Conservation (phyloP, 345 rosid species). For the Raphanus sativus region DNA sequence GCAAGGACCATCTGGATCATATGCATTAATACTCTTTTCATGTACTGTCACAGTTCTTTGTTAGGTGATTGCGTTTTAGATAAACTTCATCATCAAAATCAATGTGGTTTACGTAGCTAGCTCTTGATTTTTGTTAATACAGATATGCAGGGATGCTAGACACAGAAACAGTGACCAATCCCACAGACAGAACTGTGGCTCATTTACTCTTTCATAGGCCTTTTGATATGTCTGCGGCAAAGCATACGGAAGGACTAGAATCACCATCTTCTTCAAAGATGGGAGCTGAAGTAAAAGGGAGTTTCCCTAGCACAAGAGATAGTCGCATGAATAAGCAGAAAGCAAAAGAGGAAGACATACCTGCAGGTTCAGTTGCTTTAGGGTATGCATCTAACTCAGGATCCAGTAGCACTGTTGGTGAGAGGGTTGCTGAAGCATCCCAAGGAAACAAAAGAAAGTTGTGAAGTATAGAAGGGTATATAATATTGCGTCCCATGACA, state of each 20-base stretch:
- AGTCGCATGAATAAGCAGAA: constrained; percentile 35
- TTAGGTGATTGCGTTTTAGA: background rate
- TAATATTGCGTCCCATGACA: constrained; percentile 21
- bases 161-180: constrained; percentile 85
- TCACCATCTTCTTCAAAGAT: constrained; percentile 54
- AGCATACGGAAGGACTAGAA: constrained; percentile 54
- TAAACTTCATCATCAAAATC: constrained; percentile 2
- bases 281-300: constrained; percentile 30
- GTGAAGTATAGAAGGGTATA: constrained; percentile 38
- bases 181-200: constrained; percentile 84
- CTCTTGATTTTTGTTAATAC: constrained; percentile 31
- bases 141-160: constrained; percentile 57
- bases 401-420: constrained; percentile 41
- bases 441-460: constrained; percentile 35
- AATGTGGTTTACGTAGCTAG: constrained; percentile 10
- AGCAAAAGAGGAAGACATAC: constrained; percentile 38
- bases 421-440: constrained; percentile 37
- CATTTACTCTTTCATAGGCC: constrained; percentile 87
- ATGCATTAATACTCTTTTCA: background rate
- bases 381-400: constrained; percentile 47
- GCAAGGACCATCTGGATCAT: background rate
- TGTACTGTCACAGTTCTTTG: background rate
- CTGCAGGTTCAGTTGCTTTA: constrained; percentile 30
- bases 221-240: constrained; percentile 45
- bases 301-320: constrained; percentile 29